Evolutionary conservation across 2,329 filamentous ascomycete species (phyloP), one percentile per base, ranked within the genome.

Genomic region (Aspergillus sclerotialis): DNA sequence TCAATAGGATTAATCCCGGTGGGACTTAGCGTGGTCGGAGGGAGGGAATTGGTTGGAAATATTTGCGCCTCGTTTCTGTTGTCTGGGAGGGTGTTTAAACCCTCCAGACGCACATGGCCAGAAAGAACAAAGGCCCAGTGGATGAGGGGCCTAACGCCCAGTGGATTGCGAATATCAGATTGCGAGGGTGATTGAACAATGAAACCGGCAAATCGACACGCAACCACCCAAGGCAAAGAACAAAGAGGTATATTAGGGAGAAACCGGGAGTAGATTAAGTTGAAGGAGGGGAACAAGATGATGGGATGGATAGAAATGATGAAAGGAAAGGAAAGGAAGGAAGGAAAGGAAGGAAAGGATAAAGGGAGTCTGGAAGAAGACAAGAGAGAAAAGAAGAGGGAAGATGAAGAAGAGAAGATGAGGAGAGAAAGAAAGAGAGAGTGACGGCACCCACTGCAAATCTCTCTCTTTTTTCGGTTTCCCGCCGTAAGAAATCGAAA

Each of bases 31-130:
- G 23, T 24, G 8, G 8, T 24, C n/a, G 23, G 23, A n/a, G 14
- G 17, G 6, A 16, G 17, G 28, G 27, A 14, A 9, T n/a, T 12
- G 25, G 14, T 27, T 13, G 25, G 10, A 13, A n/a, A n/a, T n/a
- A n/a, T 23, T 31, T 33, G 35, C 19, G 32, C 23, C 39, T 18
- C 18, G 34, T 16, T 13, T 18, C 13, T 16, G 34, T 42, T n/a
- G 42, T 40, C 40, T 32, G 43, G 41, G 39, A 40, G 47, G 46
- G 43, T 46, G 52, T 49, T 46, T 50, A 56, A 50, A 55, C 52
- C 50, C 48, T 55, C 50, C 46, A 44, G 40, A 48, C 46, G 44
- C 50, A 53, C 52, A 53, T 53, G 49, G 48, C 48, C 52, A 45
- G 43, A 42, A 21, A 33, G 19, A 28, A 24, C 17, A 16, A 16